Base-by-base conservation (phyloP, 305 asterid genomes). In the Rubia occidens region DNA sequence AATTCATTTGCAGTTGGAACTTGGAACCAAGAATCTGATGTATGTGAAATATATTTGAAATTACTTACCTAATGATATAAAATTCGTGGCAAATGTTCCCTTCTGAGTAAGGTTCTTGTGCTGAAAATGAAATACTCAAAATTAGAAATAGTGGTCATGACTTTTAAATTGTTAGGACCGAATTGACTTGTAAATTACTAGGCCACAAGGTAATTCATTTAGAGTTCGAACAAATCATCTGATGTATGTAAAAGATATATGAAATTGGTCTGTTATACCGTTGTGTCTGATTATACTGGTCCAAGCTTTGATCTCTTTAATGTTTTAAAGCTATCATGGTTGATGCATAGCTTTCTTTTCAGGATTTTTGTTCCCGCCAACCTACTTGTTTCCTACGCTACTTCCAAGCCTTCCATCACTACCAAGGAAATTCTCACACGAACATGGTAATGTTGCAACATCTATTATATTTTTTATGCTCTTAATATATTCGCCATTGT, bases 341-440 rank as follows among this genome's bases (percentile, higher is more conserved):
- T 44, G 51, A 60, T 72, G 20, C 9, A 51, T 70, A 35, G 10
- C 53, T 10, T 68, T 63, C 42, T 18, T 21, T 74, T 39, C 85
- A 90, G 93, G 96, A 73, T 66, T 81, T 79, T 72, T 82, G 44
- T 78, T 81, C 37, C 82, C 75, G 29, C 82, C 78, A 66, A 81
- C 85, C 70, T 78, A 75, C 81, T 71, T 88, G 77, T 85, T 91
- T 72, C 88, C 90, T 56, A 78, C 88, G 64, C 82, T 80, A 58
- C 72, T 75, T 69, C 89, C 91, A 64, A 76, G 61, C 64, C 74
- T 80, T 70, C 80, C 80, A 49, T 82, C 78, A 54, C 68, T 82
- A 74, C 74, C 78, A 11, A 80, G 83, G 73, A 79, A 78, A 77
- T 59, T 67, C 60, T 71, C 80, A 71, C 67, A 65, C 35, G 75